Conservation (phyloP, 306 rosid genomes). For the Lathyrus sativus region DNA sequence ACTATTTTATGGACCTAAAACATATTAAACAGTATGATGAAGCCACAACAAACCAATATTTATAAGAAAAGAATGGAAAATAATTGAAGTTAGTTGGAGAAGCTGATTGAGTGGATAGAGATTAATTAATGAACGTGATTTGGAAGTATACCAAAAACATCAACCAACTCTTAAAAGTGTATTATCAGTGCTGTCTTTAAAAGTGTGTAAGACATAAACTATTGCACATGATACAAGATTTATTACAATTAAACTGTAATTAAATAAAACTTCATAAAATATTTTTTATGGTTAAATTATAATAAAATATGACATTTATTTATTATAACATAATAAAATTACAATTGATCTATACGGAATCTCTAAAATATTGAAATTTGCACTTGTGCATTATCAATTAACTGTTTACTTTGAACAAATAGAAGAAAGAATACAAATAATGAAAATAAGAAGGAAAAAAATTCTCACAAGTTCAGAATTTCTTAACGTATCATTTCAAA, state of each 20-base stretch:
- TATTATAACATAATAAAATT: too few relatives aligned
- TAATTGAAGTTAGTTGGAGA: conserved; percentile 18
- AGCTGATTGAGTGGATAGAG: not conserved
- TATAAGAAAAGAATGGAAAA: not conserved
- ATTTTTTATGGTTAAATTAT: too few relatives aligned
- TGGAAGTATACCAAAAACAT: not conserved
- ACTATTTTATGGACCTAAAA: too few relatives aligned
- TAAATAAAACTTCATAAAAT: too few relatives aligned
- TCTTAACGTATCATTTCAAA: conserved; percentile 1
- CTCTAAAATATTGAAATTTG: too few relatives aligned
- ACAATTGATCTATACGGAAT: too few relatives aligned
- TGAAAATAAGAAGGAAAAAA: not conserved
- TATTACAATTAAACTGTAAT: too few relatives aligned
- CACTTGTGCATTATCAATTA: not conserved
- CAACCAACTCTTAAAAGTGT: not conserved
- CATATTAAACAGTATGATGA: not conserved
- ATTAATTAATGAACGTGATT: not conserved
- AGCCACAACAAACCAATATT: conserved; percentile 1
- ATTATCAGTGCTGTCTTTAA: not conserved
- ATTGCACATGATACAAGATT: too few relatives aligned
- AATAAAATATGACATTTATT: too few relatives aligned
- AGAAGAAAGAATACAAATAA: conserved; percentile 4
- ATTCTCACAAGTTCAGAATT: not conserved
- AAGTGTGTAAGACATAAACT: too few relatives aligned
- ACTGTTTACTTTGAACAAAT: not conserved